These are phyloP conservation scores for Trametes versicolor DNA, from an alignment of 1,284 basidiomycete genomes.

Conservation along the genomic window DNA sequence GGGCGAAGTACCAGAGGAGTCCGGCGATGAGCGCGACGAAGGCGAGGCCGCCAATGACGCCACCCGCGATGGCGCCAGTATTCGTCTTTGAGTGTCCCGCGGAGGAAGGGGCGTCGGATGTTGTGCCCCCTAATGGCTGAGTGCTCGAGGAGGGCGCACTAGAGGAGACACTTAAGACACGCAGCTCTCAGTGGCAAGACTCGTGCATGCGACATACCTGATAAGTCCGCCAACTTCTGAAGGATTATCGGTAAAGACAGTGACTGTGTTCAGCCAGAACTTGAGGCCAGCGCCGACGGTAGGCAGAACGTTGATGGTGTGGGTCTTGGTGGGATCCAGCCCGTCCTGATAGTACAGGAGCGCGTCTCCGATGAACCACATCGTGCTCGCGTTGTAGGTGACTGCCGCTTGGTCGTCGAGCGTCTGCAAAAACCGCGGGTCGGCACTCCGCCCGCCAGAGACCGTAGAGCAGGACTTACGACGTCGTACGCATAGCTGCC, in stretches of 20 bases:
- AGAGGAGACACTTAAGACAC: neutral
- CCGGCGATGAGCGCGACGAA: constrained; percentile 25
- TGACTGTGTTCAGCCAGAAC: constrained; percentile 36
- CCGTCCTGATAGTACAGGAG: constrained; percentile 47
- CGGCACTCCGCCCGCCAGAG: neutral
- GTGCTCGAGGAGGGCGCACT: constrained; percentile 1
- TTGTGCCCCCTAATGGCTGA: neutral
- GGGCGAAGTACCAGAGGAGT: constrained; percentile 18
- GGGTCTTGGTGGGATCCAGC: constrained; percentile 43
- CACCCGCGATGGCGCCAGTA: constrained; percentile 23
- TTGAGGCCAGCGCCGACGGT: constrained; percentile 29
- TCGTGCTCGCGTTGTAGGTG: constrained; percentile 45
- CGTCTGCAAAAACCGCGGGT: neutral
- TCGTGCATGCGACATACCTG: neutral
- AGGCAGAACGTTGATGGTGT: constrained; percentile 44
- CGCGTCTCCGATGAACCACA: constrained; percentile 46
- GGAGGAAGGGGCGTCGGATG: neutral
- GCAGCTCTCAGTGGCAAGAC: neutral
- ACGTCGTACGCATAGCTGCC: constrained; percentile 42
- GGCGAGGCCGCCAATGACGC: constrained; percentile 22
- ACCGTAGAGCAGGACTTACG: constrained; percentile 29
- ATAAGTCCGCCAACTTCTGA: constrained; percentile 10
- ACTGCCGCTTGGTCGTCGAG: constrained; percentile 40
- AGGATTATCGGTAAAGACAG: constrained; percentile 23
- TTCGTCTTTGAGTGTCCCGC: constrained; percentile 8